Evolutionary conservation across 1,284 basidiomycete species (phyloP), one percentile per base, ranked within the genome.

Genomic region (Rhodotorula sp.): DNA sequence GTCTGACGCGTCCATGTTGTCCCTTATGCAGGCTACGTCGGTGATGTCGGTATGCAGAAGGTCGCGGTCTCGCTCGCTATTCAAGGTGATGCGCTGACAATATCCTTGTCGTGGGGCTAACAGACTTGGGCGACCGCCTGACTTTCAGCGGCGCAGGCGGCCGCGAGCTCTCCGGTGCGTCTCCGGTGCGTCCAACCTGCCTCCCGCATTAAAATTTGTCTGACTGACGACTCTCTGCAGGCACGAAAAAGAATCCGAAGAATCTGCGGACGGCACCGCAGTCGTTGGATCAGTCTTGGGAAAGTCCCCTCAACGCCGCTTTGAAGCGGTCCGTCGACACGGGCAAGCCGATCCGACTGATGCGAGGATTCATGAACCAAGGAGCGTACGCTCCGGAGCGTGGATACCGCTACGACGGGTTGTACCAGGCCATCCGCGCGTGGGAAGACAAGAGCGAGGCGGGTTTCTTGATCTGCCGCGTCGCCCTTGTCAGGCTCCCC

Each of bases 251-350:
- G 54, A 59, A 52, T 57, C 61, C 58, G 67, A 68, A 79, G 72
- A 79, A 93, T 88, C 85, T 93, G 62, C 88, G 92, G 14, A 93
- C 92, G 0, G 92, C 89, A 4, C 89, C 88, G 19, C 92, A 94
- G 79, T 89, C 87, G 76, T 87, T 83, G 54, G 87, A 93, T 78
- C 92, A 93, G 79, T 84, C 83, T 1, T 93, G 91, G 75, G 89
- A 91, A 3, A 62, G 49, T 21, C 48, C 88, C 69, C 79, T 87
- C 77, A 93, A 93, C 79, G 86, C 83, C 70, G 85, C 89, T 43
- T 81, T 93, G 45, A 82, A 86, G 81, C 82, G 80, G 65, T 92
- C 90, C 2, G 85, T 83, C 23, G 85, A 91, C 77, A 90, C 88
- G 0, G 85, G 85, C 71, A 90, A 88, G 68, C 91, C 91, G 18